Evolutionary conservation across 108 stramenopile genomes (phyloP), one percentile per base, ranked within the genome.

Genomic region (Asterionellopsis glacialis): DNA sequence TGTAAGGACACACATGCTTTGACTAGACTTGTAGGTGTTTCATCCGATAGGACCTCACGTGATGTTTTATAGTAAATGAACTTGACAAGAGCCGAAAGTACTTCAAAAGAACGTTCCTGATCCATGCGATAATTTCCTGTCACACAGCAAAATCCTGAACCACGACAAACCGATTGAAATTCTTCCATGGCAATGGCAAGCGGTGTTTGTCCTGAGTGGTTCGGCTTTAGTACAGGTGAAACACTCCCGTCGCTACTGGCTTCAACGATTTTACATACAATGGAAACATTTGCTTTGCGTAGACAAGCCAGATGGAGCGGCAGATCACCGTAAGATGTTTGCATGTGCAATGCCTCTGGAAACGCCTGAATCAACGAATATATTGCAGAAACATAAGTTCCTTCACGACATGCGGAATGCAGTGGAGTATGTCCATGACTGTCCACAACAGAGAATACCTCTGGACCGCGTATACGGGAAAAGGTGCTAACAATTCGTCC

Each of bases 141-240:
- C 11, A 65, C 59, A 44, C 63, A 75, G 43, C 68, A 69, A 16
- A 45, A 51, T 0, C 23, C 16, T 18, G 57, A 44, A 9, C 55
- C 28, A 24, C 51, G 57, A 52, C 67, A 73, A 23, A 62, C 19
- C 14, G 28, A 39, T 51, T 60, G 60, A 43, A 68, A 81, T 43
- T 81, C 65, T 10, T 72, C 72, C 68, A 81, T 73, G 15, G 72
- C 80, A 43, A 81, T 81, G 28, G 62, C 64, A 51, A 81, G 72
- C 0, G 80, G 80, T 4, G 80, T 81, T 65, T 81, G 80, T 1
- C 71, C 70, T 14, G 75, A 68, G 26, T 54, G 55, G 54, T 81
- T 81, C 18, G 62, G 56, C 11, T 51, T 59, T 27, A 81, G 43
- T 11, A 72, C 33, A 18, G 72, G 74, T 18, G 68, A 55, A 1